Evolutionary conservation across 768 basidiomycete genomes (phyloP).

Genomic region (Lactarius hatsudake): DNA sequence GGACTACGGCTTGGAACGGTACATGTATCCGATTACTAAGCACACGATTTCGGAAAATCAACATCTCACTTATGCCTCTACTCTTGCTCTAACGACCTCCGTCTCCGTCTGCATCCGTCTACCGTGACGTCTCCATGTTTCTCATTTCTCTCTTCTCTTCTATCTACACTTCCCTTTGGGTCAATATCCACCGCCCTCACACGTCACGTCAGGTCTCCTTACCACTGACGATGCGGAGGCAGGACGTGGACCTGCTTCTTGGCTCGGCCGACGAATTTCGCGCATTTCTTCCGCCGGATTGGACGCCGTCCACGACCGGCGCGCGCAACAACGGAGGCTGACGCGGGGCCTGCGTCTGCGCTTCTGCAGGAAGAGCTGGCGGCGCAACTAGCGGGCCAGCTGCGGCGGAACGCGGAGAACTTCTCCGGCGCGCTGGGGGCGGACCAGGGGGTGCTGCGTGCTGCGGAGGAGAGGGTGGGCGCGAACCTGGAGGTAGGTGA

Average conservation of each 20-base stretch:
- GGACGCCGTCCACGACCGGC: too few relatives aligned
- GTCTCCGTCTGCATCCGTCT: too few relatives aligned
- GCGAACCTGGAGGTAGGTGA: conserved; percentile 62
- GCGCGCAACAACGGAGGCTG: conserved; percentile 21
- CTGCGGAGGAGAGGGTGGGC: conserved; percentile 68
- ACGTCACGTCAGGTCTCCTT: conserved; percentile 14
- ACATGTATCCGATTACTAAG: too few relatives aligned
- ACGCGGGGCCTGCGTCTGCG: conserved; percentile 11
- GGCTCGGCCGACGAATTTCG: conserved; percentile 23
- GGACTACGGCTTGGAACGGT: background rate
- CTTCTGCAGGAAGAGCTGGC: too few relatives aligned
- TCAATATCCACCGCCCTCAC: conserved; percentile 24
- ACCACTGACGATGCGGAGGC: background rate
- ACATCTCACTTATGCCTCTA: too few relatives aligned
- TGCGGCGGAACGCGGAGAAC: conserved; percentile 75
- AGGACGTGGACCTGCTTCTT: conserved; percentile 12
- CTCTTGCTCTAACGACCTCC: too few relatives aligned
- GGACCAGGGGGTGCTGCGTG: conserved; percentile 68
- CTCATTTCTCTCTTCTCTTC: too few relatives aligned
- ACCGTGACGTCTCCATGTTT: too few relatives aligned
- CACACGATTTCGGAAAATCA: too few relatives aligned
- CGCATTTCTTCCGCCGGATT: conserved; percentile 33
- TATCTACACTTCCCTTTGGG: background rate
- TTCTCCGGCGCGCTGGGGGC: conserved; percentile 71
- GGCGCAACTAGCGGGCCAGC: conserved; percentile 48